A percentile compares a stretch with the other conserved stretches of the same genome.
phyloP scores from a whole-genome alignment of 2,329 filamentous ascomycete species.

The Sporothrix globosa region DNA sequence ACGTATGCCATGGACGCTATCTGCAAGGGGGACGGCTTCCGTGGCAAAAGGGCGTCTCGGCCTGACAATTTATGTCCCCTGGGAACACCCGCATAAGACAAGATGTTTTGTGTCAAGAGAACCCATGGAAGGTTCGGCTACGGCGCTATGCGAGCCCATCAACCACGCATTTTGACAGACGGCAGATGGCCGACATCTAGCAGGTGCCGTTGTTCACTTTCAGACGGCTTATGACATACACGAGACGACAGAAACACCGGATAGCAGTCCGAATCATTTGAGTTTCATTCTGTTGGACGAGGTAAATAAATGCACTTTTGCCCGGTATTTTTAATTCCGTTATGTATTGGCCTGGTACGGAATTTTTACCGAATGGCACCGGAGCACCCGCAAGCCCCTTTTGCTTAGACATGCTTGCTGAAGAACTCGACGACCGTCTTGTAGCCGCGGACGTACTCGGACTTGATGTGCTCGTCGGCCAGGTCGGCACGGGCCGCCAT shows the following conservation, averaged over 20 bases:
- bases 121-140: conserved; percentile 4
- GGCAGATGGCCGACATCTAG: not conserved
- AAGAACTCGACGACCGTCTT: conserved; percentile 63
- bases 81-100: not conserved
- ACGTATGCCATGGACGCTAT: not conserved
- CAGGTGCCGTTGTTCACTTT: not conserved
- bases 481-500: conserved; percentile 70
- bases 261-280: not conserved
- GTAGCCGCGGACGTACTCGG: conserved; percentile 66
- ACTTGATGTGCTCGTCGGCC: conserved; percentile 58
- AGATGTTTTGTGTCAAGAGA: conserved; percentile 3
- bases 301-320: not conserved
- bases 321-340: too few relatives aligned
- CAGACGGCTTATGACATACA: not conserved
- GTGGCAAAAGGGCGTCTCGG: not conserved
- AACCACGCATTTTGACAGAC: not conserved
- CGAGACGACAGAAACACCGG: not conserved
- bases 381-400: conserved; percentile 22
- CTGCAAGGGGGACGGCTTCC: conserved; percentile 16
- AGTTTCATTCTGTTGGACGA: conserved; percentile 15
- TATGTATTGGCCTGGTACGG: not conserved
- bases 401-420: conserved; percentile 49
- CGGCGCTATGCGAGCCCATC: conserved; percentile 1
- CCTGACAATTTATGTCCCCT: not conserved
- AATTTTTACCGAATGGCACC: not conserved